These are phyloP conservation scores for Cicer chorassanicum DNA, from an alignment of 306 rosid genomes.

Conservation along the genomic window DNA sequence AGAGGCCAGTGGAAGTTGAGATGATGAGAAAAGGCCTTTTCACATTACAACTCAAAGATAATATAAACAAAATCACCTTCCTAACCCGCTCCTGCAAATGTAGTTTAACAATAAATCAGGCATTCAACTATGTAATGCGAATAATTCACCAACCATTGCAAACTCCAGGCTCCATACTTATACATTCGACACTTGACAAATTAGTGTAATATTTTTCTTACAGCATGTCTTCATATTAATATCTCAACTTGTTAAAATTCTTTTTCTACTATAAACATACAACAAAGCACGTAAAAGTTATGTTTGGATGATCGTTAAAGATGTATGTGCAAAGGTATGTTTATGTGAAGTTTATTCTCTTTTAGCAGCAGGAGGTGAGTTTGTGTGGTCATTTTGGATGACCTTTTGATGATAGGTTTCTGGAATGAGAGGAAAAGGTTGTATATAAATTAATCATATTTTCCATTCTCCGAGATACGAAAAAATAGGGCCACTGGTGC, in stretches of 20 bases:
- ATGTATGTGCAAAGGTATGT: conserved; percentile 11
- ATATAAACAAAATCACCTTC: conserved; percentile 54
- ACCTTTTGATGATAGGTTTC: conserved; percentile 5
- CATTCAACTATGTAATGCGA: conserved; percentile 17
- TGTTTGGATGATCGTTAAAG: conserved; percentile 24
- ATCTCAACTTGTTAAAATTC: conserved; percentile 1
- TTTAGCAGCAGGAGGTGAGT: conserved; percentile 19
- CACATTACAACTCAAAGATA: conserved; percentile 44
- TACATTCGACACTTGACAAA: not conserved
- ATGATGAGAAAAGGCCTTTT: conserved; percentile 53
- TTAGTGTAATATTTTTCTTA: conserved; percentile 6
- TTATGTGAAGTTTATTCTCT: not conserved
- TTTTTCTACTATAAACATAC: conserved; percentile 11
- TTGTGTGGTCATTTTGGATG: conserved; percentile 22
- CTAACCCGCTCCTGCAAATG: conserved; percentile 52
- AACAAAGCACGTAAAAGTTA: conserved; percentile 9
- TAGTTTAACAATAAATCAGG: conserved; percentile 35
- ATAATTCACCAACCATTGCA: not conserved
- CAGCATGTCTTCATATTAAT: conserved; percentile 14
- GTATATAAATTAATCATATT: conserved; percentile 5
- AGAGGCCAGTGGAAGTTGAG: conserved; percentile 48
- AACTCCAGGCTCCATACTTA: conserved; percentile 12
- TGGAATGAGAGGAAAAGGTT: not conserved
- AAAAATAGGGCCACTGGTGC: not conserved
- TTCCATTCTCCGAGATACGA: not conserved